A percentile compares a stretch with the other conserved stretches of the same genome.
phyloP scores from a whole-genome alignment of 169 alveolate genomes.

The Perkinsus chesapeaki region DNA sequence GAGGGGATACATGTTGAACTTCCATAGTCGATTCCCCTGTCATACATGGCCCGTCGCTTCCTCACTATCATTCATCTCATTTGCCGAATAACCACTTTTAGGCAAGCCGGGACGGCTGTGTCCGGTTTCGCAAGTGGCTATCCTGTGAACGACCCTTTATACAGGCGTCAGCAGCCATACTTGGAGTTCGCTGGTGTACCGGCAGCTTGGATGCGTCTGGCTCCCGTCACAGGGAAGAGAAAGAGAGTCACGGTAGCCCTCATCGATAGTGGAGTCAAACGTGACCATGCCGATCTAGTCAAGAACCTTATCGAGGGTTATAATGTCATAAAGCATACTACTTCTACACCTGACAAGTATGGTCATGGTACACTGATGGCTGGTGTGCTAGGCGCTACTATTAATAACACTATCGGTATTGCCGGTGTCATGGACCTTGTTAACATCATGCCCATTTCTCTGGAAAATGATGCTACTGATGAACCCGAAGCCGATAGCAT shows the following conservation, averaged over 20 bases:
- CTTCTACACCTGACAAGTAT: not conserved
- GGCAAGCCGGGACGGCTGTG: too few species aligned
- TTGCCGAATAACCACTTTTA: too few species aligned
- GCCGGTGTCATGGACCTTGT: not conserved
- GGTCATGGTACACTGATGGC: not conserved
- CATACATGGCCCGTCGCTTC: too few species aligned
- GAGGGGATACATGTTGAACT: too few species aligned
- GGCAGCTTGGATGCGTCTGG: too few species aligned
- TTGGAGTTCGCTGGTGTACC: too few species aligned
- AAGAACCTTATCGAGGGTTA: not conserved
- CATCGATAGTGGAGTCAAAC: not conserved
- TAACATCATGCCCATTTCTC: not conserved
- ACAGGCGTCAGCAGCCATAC: too few species aligned
- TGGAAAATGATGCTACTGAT: not conserved
- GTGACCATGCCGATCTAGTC: not conserved
- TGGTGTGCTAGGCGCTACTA: not conserved
- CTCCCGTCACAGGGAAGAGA: too few species aligned
- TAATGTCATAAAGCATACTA: not conserved
- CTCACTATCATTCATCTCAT: too few species aligned
- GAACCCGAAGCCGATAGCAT: not conserved
- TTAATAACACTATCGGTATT: not conserved
- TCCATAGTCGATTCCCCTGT: too few species aligned
- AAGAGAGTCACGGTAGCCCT: not conserved
- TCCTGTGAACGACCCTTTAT: too few species aligned
- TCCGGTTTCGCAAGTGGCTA: too few species aligned